phyloP scores from a whole-genome alignment of 1,284 basidiomycete species.

The Puccinia hordei region DNA sequence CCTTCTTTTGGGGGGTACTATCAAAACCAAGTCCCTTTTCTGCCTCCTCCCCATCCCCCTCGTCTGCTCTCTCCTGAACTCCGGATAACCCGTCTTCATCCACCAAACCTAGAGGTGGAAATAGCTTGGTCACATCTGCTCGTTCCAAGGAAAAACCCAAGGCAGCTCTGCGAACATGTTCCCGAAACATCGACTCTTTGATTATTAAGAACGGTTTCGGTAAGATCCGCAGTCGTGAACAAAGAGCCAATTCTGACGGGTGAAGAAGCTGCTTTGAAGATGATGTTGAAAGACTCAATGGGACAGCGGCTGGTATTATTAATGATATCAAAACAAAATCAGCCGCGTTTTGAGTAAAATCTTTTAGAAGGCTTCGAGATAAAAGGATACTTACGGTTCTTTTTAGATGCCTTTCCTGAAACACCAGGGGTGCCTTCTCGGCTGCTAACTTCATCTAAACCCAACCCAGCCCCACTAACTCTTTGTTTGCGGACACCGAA shows the following conservation, averaged over 20 bases:
- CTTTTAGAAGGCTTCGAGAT: not conserved
- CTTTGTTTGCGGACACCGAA: slow-evolving; percentile 58
- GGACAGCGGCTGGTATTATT: slow-evolving; percentile 31
- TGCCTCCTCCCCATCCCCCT: not conserved
- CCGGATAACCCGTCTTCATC: slow-evolving; percentile 35
- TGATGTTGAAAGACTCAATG: slow-evolving; percentile 55
- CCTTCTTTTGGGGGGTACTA: not conserved
- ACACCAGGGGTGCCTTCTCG: slow-evolving; percentile 43
- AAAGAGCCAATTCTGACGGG: slow-evolving; percentile 80
- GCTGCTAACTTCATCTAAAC: slow-evolving; percentile 18
- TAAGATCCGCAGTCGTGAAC: slow-evolving; percentile 79
- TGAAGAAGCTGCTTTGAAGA: slow-evolving; percentile 74
- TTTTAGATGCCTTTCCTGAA: slow-evolving; percentile 49
- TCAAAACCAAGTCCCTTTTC: not conserved
- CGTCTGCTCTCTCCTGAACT: not conserved
- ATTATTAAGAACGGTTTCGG: slow-evolving; percentile 89
- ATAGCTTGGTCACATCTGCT: slow-evolving; percentile 27
- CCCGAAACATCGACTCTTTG: slow-evolving; percentile 86
- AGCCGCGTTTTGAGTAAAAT: not conserved
- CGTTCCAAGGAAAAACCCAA: slow-evolving; percentile 13
- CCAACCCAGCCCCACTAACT: slow-evolving; percentile 38
- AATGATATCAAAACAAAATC: not conserved
- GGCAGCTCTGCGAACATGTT: slow-evolving; percentile 70
- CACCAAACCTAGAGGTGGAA: slow-evolving; percentile 23
- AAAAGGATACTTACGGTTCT: slow-evolving; percentile 14